Conservation (phyloP, 164 flowering plant species). For the Vitis riparia region DNA sequence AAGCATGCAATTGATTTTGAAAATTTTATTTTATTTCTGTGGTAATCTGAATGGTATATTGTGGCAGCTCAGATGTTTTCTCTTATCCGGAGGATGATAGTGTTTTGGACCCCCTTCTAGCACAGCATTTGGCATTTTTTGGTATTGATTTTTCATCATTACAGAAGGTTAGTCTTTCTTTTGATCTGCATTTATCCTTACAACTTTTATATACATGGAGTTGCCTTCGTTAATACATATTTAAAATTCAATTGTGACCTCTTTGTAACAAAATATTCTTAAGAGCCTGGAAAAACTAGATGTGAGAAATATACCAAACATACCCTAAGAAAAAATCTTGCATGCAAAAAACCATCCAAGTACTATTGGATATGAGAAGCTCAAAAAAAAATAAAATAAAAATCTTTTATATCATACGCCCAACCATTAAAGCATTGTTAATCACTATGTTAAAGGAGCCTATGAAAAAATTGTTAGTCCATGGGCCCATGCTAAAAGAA, state of each 20-base stretch:
- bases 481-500: too few relatives aligned
- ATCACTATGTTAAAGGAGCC: too few relatives aligned
- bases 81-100: conserved; percentile 97
- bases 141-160: conserved; percentile 96
- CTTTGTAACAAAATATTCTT: too few relatives aligned
- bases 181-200: not conserved
- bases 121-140: conserved; percentile 88
- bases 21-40: not conserved
- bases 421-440: too few relatives aligned
- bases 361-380: too few relatives aligned
- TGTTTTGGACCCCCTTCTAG: conserved; percentile 83
- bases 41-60: conserved; percentile 25
- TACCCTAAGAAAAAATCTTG: too few relatives aligned
- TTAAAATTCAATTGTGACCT: not conserved
- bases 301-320: too few relatives aligned
- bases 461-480: too few relatives aligned
- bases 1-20: not conserved
- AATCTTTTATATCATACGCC: too few relatives aligned
- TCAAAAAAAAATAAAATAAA: too few relatives aligned
- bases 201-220: not conserved
- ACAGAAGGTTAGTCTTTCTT: conserved; percentile 63
- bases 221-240: not conserved
- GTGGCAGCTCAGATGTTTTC: conserved; percentile 99
- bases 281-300: too few relatives aligned
- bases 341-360: too few relatives aligned